phyloP scores from a whole-genome alignment of 2,329 filamentous ascomycete genomes.

The Aureobasidium subglaciale region DNA sequence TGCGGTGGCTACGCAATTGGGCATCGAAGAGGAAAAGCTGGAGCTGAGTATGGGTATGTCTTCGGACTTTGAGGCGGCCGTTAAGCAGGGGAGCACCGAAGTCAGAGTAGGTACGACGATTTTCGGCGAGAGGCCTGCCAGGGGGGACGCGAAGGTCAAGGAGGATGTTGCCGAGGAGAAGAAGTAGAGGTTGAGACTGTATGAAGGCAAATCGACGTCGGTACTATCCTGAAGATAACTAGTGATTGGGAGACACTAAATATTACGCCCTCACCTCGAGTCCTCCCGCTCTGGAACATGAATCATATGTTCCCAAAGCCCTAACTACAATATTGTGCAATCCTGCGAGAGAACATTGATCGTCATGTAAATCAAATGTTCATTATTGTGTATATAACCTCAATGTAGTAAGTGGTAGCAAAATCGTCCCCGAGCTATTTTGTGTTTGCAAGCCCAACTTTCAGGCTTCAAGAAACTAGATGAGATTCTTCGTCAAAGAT shows the following conservation, averaged over 20 bases:
- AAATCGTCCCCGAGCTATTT: neutral
- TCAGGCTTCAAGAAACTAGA: neutral
- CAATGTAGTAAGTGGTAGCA: neutral
- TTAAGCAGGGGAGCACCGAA: constrained; percentile 75
- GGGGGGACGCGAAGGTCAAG: constrained; percentile 66
- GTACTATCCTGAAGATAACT: too few species aligned
- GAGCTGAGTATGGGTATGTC: constrained; percentile 98
- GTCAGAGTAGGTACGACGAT: constrained; percentile 91
- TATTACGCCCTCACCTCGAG: too few species aligned
- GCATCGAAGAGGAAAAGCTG: constrained; percentile 48
- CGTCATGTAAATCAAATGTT: too few species aligned
- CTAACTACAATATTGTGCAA: too few species aligned
- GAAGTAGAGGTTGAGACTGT: too few species aligned
- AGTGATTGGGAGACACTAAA: too few species aligned
- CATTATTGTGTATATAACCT: neutral
- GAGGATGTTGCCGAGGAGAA: constrained; percentile 20
- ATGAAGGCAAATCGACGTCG: neutral
- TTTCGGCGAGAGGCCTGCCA: constrained; percentile 75
- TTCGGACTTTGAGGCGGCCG: constrained; percentile 85
- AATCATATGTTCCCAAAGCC: too few species aligned
- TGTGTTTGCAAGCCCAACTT: neutral
- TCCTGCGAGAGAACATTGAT: too few species aligned
- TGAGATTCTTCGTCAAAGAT: neutral
- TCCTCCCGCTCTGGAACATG: neutral
- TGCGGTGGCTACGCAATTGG: constrained; percentile 57